Evolutionary conservation across 1,139 yeast species (phyloP), one percentile per base, ranked within the genome.

Genomic region (Nematodospora anomalae): DNA sequence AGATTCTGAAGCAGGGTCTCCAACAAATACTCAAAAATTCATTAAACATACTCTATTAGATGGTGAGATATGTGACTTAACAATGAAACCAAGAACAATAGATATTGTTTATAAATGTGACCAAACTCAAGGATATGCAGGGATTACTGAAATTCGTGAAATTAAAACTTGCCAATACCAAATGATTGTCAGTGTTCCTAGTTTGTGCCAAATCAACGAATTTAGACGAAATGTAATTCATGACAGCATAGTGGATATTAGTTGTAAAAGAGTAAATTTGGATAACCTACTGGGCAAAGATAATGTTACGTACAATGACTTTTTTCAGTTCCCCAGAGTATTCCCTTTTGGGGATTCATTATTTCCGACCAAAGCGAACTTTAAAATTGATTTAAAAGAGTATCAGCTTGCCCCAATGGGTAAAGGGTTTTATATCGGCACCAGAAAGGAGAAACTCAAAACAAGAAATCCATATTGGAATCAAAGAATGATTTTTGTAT

Each of bases 61-160:
- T 40, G 97, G 97, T 1, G 76, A 79, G 4, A 49, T 71, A 1
- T 90, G 97, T 61, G 95, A 86, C 51, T 52, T 84, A 33, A 86
- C 94, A 0, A 74, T 74, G 1, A 60, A 65, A 27, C 82, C 81
- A 4, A 70, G 97, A 42, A 60, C 72, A 1, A 66, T 80, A 1
- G 86, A 83, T 37, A 62, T 90, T 3, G 76, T 77, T 34, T 88
- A 83, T 53, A 66, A 72, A 24, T 90, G 97, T 58, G 81, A 80
- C 45, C 69, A 74, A 1, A 51, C 54, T 2, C 43, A 46, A 6
- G 55, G 49, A 10, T 43, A 47, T 4, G 58, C 80, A 3, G 62
- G 62, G 12, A 58, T 67, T 8, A 25, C 58, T 6, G 70, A 71
- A 42, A 73, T 83, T 0, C 66, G 65, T 35, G 97, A 90, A 58